Evolutionary conservation across 805 yeast genomes (phyloP), one percentile per base, ranked within the genome.

Genomic region (Cyberlindnera misumaiensis): DNA sequence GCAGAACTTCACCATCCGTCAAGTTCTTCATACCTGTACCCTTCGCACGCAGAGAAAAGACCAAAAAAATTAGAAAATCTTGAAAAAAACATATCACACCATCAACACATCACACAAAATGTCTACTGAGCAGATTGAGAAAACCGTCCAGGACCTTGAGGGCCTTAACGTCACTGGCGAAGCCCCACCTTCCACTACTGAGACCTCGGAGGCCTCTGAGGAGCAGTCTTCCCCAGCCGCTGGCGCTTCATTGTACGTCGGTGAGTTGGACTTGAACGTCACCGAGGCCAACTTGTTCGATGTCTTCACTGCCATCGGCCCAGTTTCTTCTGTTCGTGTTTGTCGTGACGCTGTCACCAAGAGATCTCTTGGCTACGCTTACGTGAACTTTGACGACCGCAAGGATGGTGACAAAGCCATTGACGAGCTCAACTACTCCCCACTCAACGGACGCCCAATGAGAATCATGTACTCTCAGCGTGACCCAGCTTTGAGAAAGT

Each of bases 401-500:
- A 84, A 75, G 48, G 97, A 93, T 60, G 97, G 96, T 61, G 88
- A 82, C 70, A 80, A 75, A 60, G 98, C 98, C 47, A 73, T 93
- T 64, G 95, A 88, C 63, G 93, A 87, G 68, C 78, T 93, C 68
- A 93, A 90, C 86, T 93, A 93, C 75, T 69, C 88, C 43, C 79
- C 79, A 58, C 80, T 93, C 70, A 89, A 89, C 67, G 97, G 96
- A 60, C 86, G 83, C 60, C 88, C 96, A 58, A 88, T 97, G 72
- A 87, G 98, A 70, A 90, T 93, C 73, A 93, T 93, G 97, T 88
- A 97, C 97, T 88, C 97, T 53, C 97, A 93, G 75, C 87, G 97
- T 72, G 97, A 93, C 65, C 97, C 98, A 50, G 76, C 96, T 46
- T 66, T 80, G 58, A 85, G 98, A 77, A 86, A 82, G 75, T 81